Percentiles rank a stretch among this genome's conserved stretches.
Evolutionary conservation across 1,139 yeast species (phyloP).

Genomic region (Taiozyma sp.): DNA sequence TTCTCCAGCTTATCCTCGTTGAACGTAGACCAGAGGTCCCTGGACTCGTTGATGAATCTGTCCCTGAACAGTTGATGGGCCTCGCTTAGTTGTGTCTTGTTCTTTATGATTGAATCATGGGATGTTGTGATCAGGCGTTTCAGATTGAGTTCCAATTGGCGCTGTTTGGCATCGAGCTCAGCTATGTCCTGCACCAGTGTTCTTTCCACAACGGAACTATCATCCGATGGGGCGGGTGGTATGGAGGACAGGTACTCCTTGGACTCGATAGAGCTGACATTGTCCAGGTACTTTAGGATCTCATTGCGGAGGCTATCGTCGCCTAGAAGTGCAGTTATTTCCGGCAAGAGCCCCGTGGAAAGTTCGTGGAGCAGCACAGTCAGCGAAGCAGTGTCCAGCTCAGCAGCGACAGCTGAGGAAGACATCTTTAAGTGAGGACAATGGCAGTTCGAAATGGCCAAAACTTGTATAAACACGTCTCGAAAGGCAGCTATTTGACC

Average conservation of each 20-base stretch:
- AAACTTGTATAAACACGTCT: neutral
- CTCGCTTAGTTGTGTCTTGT: constrained; percentile 26
- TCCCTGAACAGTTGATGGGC: constrained; percentile 25
- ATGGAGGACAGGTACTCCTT: constrained; percentile 21
- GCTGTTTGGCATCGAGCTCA: constrained; percentile 39
- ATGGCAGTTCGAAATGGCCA: neutral
- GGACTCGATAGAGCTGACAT: constrained; percentile 20
- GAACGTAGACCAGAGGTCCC: constrained; percentile 29
- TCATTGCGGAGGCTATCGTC: constrained; percentile 13
- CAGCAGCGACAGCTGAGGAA: too few relatives aligned
- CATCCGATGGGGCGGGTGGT: constrained; percentile 23
- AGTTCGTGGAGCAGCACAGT: constrained; percentile 18
- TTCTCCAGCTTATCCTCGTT: constrained; percentile 24
- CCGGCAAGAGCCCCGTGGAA: constrained; percentile 9
- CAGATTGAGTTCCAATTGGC: constrained; percentile 32
- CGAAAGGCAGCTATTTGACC: too few relatives aligned
- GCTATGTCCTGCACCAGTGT: constrained; percentile 41
- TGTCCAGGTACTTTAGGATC: constrained; percentile 15
- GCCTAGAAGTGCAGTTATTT: constrained; percentile 7
- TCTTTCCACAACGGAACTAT: constrained; percentile 7
- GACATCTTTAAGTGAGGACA: neutral
- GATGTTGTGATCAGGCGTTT: constrained; percentile 29
- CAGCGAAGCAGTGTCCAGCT: constrained; percentile 1
- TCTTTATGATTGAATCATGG: constrained; percentile 30
- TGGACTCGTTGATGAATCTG: constrained; percentile 29